Evolutionary conservation across 208 protist species (phyloP).

Genomic region (Leishmania major): DNA sequence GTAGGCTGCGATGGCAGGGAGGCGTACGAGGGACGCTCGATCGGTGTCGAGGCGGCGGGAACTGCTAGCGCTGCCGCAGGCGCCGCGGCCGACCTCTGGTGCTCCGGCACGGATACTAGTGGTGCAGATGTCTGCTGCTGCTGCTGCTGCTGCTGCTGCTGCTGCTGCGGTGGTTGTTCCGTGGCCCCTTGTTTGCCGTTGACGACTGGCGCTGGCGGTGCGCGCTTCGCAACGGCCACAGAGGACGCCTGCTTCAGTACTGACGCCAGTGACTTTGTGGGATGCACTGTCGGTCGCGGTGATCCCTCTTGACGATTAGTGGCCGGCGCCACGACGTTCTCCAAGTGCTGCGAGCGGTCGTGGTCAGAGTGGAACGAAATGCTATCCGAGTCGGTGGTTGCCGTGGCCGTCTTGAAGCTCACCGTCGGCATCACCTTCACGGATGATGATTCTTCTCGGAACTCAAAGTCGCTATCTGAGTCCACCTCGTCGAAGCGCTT

Average conservation of each 20-base stretch:
- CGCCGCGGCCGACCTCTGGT: conserved; percentile 2
- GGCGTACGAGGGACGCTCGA: not conserved
- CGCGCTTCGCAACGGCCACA: not conserved
- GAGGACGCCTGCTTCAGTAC: conserved; percentile 11
- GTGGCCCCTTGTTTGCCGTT: not conserved
- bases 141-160: not conserved
- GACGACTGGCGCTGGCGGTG: not conserved
- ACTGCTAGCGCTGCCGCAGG: not conserved
- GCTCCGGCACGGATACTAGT: not conserved
- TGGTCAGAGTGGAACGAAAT: conserved; percentile 24
- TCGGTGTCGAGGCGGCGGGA: not conserved
- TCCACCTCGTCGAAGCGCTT: conserved; percentile 51
- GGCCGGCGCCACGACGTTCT: conserved; percentile 2
- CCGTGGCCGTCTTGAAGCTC: conserved; percentile 33
- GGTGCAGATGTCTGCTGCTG: not conserved
- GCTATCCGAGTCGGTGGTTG: conserved; percentile 24
- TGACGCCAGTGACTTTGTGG: not conserved
- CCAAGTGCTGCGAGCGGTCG: conserved; percentile 24
- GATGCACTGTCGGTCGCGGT: not conserved
- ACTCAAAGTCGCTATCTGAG: conserved; percentile 48
- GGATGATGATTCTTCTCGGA: conserved; percentile 12
- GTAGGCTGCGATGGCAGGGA: not conserved
- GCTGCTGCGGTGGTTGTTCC: not conserved
- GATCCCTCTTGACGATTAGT: not conserved
- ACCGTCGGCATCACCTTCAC: conserved; percentile 26